Evolutionary conservation across 257 asterid species (phyloP).

Genomic region (Mitragyna speciosa): DNA sequence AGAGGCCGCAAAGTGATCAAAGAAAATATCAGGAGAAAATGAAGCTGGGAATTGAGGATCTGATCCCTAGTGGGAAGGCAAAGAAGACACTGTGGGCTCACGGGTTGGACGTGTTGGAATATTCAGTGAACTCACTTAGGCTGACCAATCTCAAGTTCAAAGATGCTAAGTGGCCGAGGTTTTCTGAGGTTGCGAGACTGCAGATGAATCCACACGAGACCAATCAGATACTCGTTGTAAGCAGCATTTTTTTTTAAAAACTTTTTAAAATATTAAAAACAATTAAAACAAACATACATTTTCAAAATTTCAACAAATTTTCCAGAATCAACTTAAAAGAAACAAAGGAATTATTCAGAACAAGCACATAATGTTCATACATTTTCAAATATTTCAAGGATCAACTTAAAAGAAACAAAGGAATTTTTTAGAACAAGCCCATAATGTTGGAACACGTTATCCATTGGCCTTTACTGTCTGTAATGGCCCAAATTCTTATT

Average conservation of each 20-base stretch:
- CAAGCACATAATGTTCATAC: background rate
- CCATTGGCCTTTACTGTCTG: background rate
- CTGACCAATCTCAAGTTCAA: constrained; percentile 51
- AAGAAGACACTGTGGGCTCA: constrained; percentile 69
- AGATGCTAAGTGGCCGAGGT: constrained; percentile 41
- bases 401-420: too few species aligned
- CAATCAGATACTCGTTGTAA: constrained; percentile 47
- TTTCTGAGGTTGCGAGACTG: constrained; percentile 56
- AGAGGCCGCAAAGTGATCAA: constrained; percentile 4
- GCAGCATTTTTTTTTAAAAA: constrained; percentile 14
- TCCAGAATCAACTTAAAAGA: too few species aligned
- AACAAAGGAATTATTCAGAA: too few species aligned
- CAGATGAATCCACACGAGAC: constrained; percentile 43
- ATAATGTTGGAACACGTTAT: background rate
- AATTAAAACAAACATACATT: too few species aligned
- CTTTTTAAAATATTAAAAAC: too few species aligned
- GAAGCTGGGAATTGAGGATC: constrained; percentile 45
- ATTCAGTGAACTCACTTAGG: constrained; percentile 52
- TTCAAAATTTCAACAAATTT: too few species aligned
- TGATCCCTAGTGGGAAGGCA: constrained; percentile 46
- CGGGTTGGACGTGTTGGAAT: constrained; percentile 63
- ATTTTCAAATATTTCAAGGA: background rate
- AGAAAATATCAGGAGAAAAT: constrained; percentile 40
- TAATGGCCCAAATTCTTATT: background rate
- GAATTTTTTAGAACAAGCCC: background rate